Conservation (phyloP, 176 grass and related monocot species). For the Bromus sterilis region DNA sequence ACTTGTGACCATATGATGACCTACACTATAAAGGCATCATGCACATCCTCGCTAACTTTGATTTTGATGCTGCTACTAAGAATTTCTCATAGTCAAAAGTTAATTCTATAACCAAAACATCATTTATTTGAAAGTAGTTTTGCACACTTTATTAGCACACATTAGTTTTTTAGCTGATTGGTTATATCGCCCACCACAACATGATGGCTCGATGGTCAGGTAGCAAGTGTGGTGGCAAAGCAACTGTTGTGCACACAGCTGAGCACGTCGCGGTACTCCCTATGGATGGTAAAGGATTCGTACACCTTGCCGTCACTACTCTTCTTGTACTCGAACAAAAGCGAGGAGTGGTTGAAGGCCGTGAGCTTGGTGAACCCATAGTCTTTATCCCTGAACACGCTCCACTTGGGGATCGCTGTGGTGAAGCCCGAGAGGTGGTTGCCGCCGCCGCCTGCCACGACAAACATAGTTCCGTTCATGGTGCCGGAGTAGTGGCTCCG, state of each 20-base stretch:
- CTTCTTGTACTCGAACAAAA: slow-evolving; percentile 89
- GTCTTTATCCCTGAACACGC: slow-evolving; percentile 52
- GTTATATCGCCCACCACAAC: not conserved
- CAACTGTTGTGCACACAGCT: slow-evolving; percentile 79
- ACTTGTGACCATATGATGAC: no score
- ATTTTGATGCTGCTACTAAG: no score
- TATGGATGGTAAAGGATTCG: slow-evolving; percentile 54
- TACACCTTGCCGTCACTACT: slow-evolving; percentile 63
- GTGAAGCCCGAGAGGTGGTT: slow-evolving; percentile 50
- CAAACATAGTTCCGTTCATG: slow-evolving; percentile 80
- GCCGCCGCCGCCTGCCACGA: slow-evolving; percentile 65
- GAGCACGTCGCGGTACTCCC: slow-evolving; percentile 77
- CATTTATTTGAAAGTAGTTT: no score
- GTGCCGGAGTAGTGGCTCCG: slow-evolving; percentile 48
- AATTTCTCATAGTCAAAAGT: no score
- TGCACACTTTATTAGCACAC: not conserved
- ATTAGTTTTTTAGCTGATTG: not conserved
- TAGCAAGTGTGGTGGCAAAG: slow-evolving; percentile 55
- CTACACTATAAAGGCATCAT: no score
- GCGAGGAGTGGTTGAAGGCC: slow-evolving; percentile 86
- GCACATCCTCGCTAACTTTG: no score
- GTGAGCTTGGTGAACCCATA: slow-evolving; percentile 84
- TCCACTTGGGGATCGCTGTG: slow-evolving; percentile 48
- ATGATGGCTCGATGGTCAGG: not conserved
- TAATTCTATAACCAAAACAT: no score